Percentiles rank a stretch among this genome's conserved stretches.
phyloP scores from a whole-genome alignment of 75 land plant species.

The Sequoiadendron giganteum region DNA sequence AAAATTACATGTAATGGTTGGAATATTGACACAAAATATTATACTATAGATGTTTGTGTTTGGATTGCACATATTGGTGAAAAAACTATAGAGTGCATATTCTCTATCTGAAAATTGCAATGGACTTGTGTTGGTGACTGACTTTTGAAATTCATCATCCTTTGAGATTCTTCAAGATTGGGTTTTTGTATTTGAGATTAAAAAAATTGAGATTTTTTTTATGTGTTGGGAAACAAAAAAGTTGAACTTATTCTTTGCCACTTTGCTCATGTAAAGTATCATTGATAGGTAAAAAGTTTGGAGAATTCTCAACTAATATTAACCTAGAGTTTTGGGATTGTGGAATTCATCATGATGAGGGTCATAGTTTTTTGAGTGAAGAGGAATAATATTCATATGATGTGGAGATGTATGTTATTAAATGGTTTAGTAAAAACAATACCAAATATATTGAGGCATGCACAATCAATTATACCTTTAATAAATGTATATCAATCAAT shows the following conservation, averaged over 20 bases:
- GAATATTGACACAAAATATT: conserved; percentile 95
- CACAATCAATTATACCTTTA: conserved; percentile 80
- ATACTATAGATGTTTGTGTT: conserved; percentile 83
- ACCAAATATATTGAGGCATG: conserved; percentile 93
- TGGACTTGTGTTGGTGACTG: conserved; percentile 92
- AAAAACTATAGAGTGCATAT: conserved; percentile 22
- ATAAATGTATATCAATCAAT: conserved; percentile 87
- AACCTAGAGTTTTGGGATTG: conserved; percentile 60
- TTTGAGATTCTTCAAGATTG: conserved; percentile 67
- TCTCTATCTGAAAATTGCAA: conserved; percentile 34
- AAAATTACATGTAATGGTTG: conserved; percentile 69
- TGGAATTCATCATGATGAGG: conserved; percentile 77
- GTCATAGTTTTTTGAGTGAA: conserved; percentile 55
- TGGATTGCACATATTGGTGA: conserved; percentile 68
- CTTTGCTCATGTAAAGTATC: conserved; percentile 76
- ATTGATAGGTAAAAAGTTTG: conserved; percentile 54
- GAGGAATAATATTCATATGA: conserved; percentile 57
- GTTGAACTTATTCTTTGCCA: conserved; percentile 86
- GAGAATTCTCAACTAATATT: conserved; percentile 58
- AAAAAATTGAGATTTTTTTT: conserved; percentile 69
- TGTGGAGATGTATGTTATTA: conserved; percentile 48
- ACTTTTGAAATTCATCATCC: conserved; percentile 68
- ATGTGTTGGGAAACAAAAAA: conserved; percentile 95
- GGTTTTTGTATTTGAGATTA: conserved; percentile 51
- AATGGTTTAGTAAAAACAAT: conserved; percentile 74